These are phyloP conservation scores for Ogataea thermomethanolica DNA, from an alignment of 805 yeast species.

Conservation along the genomic window DNA sequence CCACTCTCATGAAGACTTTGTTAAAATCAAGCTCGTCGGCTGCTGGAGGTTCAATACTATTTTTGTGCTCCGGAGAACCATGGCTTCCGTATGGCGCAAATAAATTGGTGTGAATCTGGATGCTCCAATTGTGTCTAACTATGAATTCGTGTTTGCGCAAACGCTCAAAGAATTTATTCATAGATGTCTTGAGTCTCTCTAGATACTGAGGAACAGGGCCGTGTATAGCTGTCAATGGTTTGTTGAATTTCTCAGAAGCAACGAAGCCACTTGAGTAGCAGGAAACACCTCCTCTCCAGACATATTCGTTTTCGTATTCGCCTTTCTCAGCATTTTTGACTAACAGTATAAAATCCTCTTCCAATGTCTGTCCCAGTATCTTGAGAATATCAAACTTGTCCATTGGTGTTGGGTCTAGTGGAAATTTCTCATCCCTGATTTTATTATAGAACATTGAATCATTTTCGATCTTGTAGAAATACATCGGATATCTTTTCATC, in stretches of 20 bases:
- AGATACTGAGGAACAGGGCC: slow-evolving; percentile 69
- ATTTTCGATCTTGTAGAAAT: slow-evolving; percentile 35
- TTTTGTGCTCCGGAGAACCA: slow-evolving; percentile 24
- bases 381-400: slow-evolving; percentile 15
- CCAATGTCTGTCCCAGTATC: slow-evolving; percentile 35
- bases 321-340: slow-evolving; percentile 32
- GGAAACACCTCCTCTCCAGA: slow-evolving; percentile 51
- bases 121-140: slow-evolving; percentile 65
- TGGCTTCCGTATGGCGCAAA: slow-evolving; percentile 46
- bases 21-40: slow-evolving; percentile 39
- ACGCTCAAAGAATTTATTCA: slow-evolving; percentile 64
- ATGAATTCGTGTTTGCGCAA: slow-evolving; percentile 53
- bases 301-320: slow-evolving; percentile 48
- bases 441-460: slow-evolving; percentile 33
- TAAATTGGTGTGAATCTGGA: slow-evolving; percentile 57
- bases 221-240: slow-evolving; percentile 59
- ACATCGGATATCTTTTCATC: slow-evolving; percentile 49
- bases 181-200: slow-evolving; percentile 51
- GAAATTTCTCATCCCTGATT: slow-evolving; percentile 40
- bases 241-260: slow-evolving; percentile 50
- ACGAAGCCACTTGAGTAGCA: slow-evolving; percentile 74
- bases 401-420: slow-evolving; percentile 23
- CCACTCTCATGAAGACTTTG: slow-evolving; percentile 54
- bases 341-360: slow-evolving; percentile 62
- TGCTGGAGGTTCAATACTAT: slow-evolving; percentile 35